phyloP scores from a whole-genome alignment of 768 basidiomycete species.

The Pulveroboletus ravenelii region DNA sequence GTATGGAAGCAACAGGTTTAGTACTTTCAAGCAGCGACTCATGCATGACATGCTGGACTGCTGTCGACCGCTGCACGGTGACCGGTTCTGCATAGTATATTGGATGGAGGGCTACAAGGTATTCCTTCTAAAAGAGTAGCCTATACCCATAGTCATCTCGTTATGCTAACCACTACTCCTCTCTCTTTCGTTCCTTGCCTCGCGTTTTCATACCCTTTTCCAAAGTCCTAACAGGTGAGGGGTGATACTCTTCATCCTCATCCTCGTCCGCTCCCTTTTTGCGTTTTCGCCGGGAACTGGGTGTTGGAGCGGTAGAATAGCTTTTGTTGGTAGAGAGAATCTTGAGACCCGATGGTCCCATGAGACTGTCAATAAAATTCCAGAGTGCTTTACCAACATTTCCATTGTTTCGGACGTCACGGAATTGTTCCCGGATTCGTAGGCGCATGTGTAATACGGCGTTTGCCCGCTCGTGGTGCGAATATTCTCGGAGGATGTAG shows the following conservation, averaged over 20 bases:
- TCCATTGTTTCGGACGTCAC: conserved; percentile 62
- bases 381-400: conserved; percentile 54
- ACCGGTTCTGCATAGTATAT: not conserved
- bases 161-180: not conserved
- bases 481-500: conserved; percentile 43
- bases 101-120: not conserved
- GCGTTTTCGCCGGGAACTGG: conserved; percentile 29
- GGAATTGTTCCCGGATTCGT: conserved; percentile 49
- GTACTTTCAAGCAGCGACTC: not conserved
- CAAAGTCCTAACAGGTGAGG: conserved; percentile 39
- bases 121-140: not conserved
- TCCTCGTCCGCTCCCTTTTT: conserved; percentile 23
- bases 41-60: not conserved
- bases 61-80: not conserved
- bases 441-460: conserved; percentile 56
- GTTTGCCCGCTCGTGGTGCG: conserved; percentile 44
- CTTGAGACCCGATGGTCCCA: conserved; percentile 30
- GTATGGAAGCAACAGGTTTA: not conserved
- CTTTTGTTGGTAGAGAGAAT: conserved; percentile 26
- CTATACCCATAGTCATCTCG: not conserved
- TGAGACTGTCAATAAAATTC: conserved; percentile 45
- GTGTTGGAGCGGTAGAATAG: conserved; percentile 1
- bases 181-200: conserved; percentile 30
- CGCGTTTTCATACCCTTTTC: conserved; percentile 40
- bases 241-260: conserved; percentile 47